Percentiles rank a stretch among this genome's conserved stretches.
Conservation (phyloP, 2,329 filamentous ascomycete genomes). For the Teratosphaeria destructans region DNA sequence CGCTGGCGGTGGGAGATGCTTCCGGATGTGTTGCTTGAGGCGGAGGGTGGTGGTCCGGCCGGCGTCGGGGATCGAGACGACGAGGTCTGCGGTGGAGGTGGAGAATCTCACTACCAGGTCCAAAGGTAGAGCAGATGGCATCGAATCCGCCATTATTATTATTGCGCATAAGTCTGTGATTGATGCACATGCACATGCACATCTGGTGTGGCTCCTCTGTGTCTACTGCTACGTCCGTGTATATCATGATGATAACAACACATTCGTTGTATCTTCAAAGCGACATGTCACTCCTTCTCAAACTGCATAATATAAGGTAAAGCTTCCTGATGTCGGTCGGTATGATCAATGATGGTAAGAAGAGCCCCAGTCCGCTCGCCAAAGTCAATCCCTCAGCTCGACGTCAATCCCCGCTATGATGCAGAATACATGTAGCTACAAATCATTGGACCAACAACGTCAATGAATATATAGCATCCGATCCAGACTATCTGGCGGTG, state of each 20-base stretch:
- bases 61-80: slow-evolving; percentile 63
- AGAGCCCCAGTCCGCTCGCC: not conserved
- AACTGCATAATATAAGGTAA: not conserved
- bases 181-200: not conserved
- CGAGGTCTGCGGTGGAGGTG: slow-evolving; percentile 69
- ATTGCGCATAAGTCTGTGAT: not conserved
- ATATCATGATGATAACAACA: not conserved
- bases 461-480: not conserved
- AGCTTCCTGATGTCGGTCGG: no score
- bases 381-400: not conserved
- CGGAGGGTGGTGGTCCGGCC: slow-evolving; percentile 60
- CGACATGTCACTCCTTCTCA: not conserved
- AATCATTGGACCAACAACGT: not conserved
- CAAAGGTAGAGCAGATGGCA: slow-evolving; percentile 27
- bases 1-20: slow-evolving; percentile 52
- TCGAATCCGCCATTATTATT: not conserved
- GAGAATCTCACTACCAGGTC: slow-evolving; percentile 87
- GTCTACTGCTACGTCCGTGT: not conserved
- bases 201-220: no score
- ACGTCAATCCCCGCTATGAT: not conserved
- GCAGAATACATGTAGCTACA: not conserved
- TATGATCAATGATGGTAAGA: no score
- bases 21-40: slow-evolving; percentile 73
- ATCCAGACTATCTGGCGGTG: slow-evolving; percentile 1
- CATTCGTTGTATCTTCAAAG: no score